Evolutionary conservation across 352 stramenopile species (phyloP).

Genomic region (Poterioochromonas sp.): DNA sequence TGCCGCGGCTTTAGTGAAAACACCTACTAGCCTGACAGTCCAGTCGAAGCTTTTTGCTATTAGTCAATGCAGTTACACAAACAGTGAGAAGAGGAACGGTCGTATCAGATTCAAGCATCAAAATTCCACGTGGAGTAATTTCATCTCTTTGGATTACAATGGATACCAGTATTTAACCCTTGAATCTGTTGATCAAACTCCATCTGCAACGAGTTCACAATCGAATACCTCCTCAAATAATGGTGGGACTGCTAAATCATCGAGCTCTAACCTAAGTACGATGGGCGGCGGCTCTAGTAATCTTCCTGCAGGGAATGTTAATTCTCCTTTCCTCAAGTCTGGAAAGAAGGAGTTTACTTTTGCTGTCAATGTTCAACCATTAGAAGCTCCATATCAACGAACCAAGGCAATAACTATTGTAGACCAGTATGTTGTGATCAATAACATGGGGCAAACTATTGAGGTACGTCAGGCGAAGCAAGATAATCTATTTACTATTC

Average conservation of each 20-base stretch:
- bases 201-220: no score
- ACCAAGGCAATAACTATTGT: neutral
- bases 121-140: neutral
- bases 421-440: constrained; percentile 10
- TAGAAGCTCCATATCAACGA: constrained; percentile 8
- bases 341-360: neutral
- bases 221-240: no score
- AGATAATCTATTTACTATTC: constrained; percentile 16
- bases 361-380: neutral
- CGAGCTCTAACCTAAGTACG: no score
- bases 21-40: no score
- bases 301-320: no score
- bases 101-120: neutral
- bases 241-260: no score
- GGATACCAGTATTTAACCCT: neutral
- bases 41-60: no score
- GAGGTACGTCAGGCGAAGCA: neutral
- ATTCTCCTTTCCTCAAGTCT: neutral
- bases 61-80: neutral
- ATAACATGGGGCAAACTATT: constrained; percentile 15
- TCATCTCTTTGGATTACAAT: neutral
- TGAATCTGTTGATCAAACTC: neutral
- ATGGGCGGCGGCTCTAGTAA: no score
- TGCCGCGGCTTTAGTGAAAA: no score
- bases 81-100: neutral